Conservation (phyloP, 805 yeast genomes). For the Yarrowia deformans region DNA sequence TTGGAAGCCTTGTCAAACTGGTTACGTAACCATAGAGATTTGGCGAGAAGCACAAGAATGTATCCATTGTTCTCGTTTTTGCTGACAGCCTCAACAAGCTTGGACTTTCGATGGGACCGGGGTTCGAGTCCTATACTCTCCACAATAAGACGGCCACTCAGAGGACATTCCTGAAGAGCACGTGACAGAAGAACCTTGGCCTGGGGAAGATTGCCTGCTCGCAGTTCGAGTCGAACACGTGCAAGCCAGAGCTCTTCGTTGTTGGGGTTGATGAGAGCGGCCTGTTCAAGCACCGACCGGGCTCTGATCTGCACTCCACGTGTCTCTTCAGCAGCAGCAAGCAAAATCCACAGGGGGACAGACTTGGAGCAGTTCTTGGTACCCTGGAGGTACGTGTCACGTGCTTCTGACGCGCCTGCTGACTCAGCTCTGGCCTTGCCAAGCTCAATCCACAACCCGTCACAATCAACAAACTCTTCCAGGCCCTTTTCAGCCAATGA, state of each 20-base stretch:
- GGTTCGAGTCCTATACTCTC: constrained; percentile 58
- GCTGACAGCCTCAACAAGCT: constrained; percentile 73
- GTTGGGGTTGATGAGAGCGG: constrained; percentile 59
- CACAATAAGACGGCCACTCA: constrained; percentile 70
- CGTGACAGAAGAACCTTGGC: constrained; percentile 63
- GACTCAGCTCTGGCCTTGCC: neutral
- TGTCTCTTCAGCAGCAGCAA: constrained; percentile 59
- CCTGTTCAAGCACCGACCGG: constrained; percentile 75
- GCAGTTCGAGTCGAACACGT: constrained; percentile 64
- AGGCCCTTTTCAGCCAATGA: constrained; percentile 58
- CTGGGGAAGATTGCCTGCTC: constrained; percentile 57
- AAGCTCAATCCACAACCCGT: constrained; percentile 44
- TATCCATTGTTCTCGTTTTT: constrained; percentile 66
- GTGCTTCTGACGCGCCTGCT: constrained; percentile 50
- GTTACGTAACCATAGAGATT: constrained; percentile 68
- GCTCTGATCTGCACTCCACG: constrained; percentile 61
- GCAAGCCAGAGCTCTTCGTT: constrained; percentile 65
- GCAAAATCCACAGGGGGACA: constrained; percentile 61
- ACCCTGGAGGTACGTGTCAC: constrained; percentile 59
- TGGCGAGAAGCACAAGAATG: constrained; percentile 70
- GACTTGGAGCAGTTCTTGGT: constrained; percentile 57
- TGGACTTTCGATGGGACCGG: constrained; percentile 61
- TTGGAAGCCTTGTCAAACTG: constrained; percentile 59
- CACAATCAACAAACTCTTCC: constrained; percentile 56
- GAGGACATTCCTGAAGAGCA: constrained; percentile 66